Base-by-base conservation (phyloP, 768 basidiomycete genomes). In the Pluteus cervinus region DNA sequence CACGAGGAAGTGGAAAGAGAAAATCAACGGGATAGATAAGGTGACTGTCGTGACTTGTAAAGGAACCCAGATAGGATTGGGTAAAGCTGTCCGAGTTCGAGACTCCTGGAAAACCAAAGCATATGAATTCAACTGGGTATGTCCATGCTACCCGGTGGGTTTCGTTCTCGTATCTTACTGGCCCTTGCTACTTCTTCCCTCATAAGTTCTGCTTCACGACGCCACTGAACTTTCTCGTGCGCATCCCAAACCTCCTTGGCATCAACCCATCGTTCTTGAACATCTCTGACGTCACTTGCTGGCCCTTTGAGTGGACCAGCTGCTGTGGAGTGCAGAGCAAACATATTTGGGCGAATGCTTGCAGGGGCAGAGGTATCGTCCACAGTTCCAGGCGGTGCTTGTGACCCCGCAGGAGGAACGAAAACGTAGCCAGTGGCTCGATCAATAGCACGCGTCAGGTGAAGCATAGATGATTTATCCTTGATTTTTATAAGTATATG, bases 191-290 rank as follows among this genome's bases (percentile, higher is more conserved):
- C n/a, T n/a, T n/a, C n/a, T n/a, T 75, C 70, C 24, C 74, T 60
- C 2, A 71, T 57, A 18, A 63, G 50, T 53, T 85, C 79, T 0
- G 81, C 87, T 53, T 90, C 85, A 40, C 66, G 71, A 46, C 78
- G 65, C 91, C 89, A 93, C 48, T 82, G 72, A 49, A 56, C 68
- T 52, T 64, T 79, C 61, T 97, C 89, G 50, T 68, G 82, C 29
- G 80, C 82, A 56, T 96, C 92, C 61, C 79, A 96, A 30, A 73
- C 75, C 18, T 88, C 86, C 44, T 70, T 73, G 5, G 79, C 76
- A 48, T 96, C 90, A n/a, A 94, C 58, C 92, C 93, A 98, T 29
- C 92, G 66, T 55, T 97, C 93, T 56, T 97, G 92, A 5, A 93
- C 77, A 50, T 92, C 89, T 15, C 76, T 63, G 9, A 88, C 69